Percentiles rank a stretch among this genome's conserved stretches.
phyloP scores from a whole-genome alignment of 75 land plant species.

The Larix kaempferi region DNA sequence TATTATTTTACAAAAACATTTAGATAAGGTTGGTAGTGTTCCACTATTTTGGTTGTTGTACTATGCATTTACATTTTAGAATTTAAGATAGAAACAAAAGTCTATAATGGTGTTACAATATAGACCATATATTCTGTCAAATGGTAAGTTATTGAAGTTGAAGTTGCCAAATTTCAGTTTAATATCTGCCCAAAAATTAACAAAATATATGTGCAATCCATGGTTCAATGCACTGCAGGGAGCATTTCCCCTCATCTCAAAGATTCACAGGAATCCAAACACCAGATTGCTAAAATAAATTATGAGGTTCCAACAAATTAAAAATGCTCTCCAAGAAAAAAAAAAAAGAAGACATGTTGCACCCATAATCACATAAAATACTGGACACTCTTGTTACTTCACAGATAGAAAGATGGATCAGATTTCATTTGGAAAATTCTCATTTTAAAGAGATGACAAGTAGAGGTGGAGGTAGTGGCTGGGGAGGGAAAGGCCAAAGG shows the following conservation, averaged over 20 bases:
- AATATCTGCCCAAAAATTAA: no score
- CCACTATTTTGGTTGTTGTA: no score
- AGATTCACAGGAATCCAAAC: neutral
- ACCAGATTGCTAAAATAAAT: neutral
- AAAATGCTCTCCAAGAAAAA: neutral
- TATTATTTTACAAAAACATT: no score
- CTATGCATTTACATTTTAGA: no score
- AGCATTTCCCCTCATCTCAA: neutral
- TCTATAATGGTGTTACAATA: no score
- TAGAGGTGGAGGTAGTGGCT: slow-evolving; percentile 23
- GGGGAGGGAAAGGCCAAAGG: slow-evolving; percentile 52
- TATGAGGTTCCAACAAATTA: neutral
- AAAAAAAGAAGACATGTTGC: neutral
- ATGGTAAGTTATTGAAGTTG: no score
- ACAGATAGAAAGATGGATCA: no score
- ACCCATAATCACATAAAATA: neutral
- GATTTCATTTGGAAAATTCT: neutral
- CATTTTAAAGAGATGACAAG: slow-evolving; percentile 8
- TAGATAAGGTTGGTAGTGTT: no score
- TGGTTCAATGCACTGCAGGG: neutral
- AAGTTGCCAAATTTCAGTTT: no score
- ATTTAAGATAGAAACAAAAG: no score
- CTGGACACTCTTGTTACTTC: neutral
- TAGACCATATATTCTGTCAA: no score
- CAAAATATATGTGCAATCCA: no score